A percentile compares a stretch with the other conserved stretches of the same genome.
phyloP scores from a whole-genome alignment of 2,329 filamentous ascomycete genomes.

The Aureobasidium mangrovei region DNA sequence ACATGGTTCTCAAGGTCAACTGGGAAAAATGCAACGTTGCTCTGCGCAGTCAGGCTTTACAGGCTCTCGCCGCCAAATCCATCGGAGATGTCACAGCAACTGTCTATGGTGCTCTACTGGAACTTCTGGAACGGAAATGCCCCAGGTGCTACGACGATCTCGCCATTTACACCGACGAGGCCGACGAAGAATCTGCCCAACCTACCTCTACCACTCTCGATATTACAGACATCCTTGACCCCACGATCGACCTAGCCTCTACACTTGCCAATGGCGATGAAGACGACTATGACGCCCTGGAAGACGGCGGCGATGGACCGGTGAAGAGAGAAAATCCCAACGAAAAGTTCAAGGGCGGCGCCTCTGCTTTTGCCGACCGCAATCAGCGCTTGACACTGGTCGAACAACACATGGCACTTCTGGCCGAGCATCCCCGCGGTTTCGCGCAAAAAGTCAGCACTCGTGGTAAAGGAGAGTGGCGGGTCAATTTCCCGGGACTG shows the following conservation, averaged over 20 bases:
- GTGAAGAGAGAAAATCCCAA: slow-evolving; percentile 15
- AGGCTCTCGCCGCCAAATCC: slow-evolving; percentile 59
- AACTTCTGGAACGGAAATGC: slow-evolving; percentile 59
- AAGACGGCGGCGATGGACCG: slow-evolving; percentile 27
- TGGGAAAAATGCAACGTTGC: slow-evolving; percentile 76
- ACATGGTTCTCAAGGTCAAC: slow-evolving; percentile 70
- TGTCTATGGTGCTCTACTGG: slow-evolving; percentile 68
- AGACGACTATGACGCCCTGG: slow-evolving; percentile 18
- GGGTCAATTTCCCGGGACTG: slow-evolving; percentile 70
- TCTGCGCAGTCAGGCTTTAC: slow-evolving; percentile 69
- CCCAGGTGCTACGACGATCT: slow-evolving; percentile 57
- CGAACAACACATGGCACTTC: slow-evolving; percentile 63
- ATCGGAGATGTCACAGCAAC: slow-evolving; percentile 66
- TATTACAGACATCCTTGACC: slow-evolving; percentile 34
- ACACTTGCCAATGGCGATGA: slow-evolving; percentile 19
- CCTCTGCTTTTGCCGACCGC: slow-evolving; percentile 29
- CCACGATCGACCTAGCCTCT: slow-evolving; percentile 31
- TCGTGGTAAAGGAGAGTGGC: slow-evolving; percentile 64
- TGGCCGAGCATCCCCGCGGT: slow-evolving; percentile 58
- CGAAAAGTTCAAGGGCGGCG: slow-evolving; percentile 16
- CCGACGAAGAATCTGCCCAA: slow-evolving; percentile 31
- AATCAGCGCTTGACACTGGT: slow-evolving; percentile 46
- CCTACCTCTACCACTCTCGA: slow-evolving; percentile 34
- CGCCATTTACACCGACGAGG: slow-evolving; percentile 30
- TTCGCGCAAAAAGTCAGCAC: slow-evolving; percentile 62